These are phyloP conservation scores for Phytophthora pluvialis DNA, from an alignment of 352 stramenopile genomes.

Conservation along the genomic window DNA sequence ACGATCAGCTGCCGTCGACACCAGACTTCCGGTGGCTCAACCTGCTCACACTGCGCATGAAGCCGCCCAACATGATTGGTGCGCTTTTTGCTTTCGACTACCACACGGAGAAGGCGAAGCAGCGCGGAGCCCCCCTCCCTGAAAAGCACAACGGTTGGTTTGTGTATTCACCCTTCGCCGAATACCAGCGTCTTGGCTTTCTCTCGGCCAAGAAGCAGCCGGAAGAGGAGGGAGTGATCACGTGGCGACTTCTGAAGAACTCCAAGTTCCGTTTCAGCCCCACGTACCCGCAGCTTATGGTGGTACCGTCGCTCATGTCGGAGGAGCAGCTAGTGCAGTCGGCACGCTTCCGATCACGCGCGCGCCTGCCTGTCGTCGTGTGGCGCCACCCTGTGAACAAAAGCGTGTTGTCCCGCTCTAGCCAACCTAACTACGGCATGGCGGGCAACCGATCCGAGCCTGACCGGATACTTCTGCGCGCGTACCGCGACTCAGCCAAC, in stretches of 20 bases:
- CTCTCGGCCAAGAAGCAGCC: slow-evolving; percentile 50
- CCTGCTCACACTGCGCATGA: slow-evolving; percentile 78
- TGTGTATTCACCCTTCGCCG: slow-evolving; percentile 79
- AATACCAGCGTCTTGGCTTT: slow-evolving; percentile 88
- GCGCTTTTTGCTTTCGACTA: slow-evolving; percentile 87
- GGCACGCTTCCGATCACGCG: slow-evolving; percentile 92
- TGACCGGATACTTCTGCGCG: slow-evolving; percentile 91
- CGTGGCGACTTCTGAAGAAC: slow-evolving; percentile 90
- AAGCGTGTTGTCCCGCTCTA: slow-evolving; percentile 93
- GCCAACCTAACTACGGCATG: slow-evolving; percentile 97
- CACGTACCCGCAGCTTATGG: slow-evolving; percentile 96
- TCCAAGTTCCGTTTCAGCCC: slow-evolving; percentile 92
- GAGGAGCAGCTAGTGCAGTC: slow-evolving; percentile 92
- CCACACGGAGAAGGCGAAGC: slow-evolving; percentile 69
- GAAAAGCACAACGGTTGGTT: slow-evolving; percentile 84
- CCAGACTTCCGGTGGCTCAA: slow-evolving; percentile 85
- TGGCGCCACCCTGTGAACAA: slow-evolving; percentile 94
- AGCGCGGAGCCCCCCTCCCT: slow-evolving; percentile 30
- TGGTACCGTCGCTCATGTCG: slow-evolving; percentile 93
- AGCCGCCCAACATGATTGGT: slow-evolving; percentile 76
- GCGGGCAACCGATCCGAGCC: slow-evolving; percentile 92
- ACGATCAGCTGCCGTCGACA: slow-evolving; percentile 77
- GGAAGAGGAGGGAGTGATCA: slow-evolving; percentile 48
- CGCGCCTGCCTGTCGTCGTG: slow-evolving; percentile 92
- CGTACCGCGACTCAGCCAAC: slow-evolving; percentile 86